phyloP scores from a whole-genome alignment of 768 basidiomycete species.

The Lentinula detonsa region DNA sequence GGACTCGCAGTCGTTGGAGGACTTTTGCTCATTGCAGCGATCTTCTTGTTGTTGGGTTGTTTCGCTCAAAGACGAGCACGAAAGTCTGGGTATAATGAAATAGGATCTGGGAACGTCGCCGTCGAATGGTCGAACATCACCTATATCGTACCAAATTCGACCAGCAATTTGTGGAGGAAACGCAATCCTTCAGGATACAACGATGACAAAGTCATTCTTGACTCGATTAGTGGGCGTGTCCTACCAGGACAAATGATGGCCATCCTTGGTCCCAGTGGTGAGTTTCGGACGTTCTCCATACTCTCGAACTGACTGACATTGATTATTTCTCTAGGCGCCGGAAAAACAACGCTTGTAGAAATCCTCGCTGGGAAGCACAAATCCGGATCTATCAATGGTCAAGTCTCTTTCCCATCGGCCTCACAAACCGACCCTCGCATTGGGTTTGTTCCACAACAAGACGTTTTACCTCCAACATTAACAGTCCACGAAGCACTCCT shows the following conservation, averaged over 20 bases:
- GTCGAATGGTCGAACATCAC: slow-evolving; percentile 66
- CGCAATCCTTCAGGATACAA: slow-evolving; percentile 15
- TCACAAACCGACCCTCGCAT: slow-evolving; percentile 27
- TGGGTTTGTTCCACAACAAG: slow-evolving; percentile 86
- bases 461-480: slow-evolving; percentile 73
- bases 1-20: slow-evolving; percentile 82
- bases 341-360: slow-evolving; percentile 90
- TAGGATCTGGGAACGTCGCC: slow-evolving; percentile 45
- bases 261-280: slow-evolving; percentile 87
- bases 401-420: slow-evolving; percentile 47
- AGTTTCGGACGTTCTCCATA: slow-evolving; percentile 7
- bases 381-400: slow-evolving; percentile 60
- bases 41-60: slow-evolving; percentile 58
- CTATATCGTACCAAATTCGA: slow-evolving; percentile 47
- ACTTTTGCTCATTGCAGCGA: slow-evolving; percentile 51
- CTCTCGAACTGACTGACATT: no score
- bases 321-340: slow-evolving; percentile 48
- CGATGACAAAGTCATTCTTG: slow-evolving; percentile 62
- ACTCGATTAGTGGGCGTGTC: slow-evolving; percentile 65
- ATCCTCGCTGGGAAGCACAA: slow-evolving; percentile 83
- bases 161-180: slow-evolving; percentile 8
- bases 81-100: slow-evolving; percentile 29
- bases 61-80: slow-evolving; percentile 58
- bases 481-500: slow-evolving; percentile 78
- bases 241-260: slow-evolving; percentile 81